These are phyloP conservation scores for Capronia epimyces DNA, from an alignment of 2,329 filamentous ascomycete genomes.

Conservation along the genomic window DNA sequence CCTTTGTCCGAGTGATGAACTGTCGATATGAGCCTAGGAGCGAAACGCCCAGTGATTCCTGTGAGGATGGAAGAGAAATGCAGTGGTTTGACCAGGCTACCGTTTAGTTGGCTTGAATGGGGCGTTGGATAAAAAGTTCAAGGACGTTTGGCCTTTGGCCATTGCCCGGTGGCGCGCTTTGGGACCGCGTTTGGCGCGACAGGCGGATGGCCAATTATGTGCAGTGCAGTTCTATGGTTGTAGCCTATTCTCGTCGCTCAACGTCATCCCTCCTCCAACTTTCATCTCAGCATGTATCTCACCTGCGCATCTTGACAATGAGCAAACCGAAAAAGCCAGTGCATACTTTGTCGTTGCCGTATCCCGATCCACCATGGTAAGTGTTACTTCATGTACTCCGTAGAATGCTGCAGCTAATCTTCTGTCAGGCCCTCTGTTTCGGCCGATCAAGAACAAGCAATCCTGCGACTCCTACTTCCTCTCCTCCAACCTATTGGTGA, in stretches of 20 bases:
- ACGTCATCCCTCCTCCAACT: neutral
- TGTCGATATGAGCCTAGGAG: neutral
- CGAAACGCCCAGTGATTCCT: neutral
- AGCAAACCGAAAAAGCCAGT: conserved; percentile 20
- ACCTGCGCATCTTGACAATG: conserved; percentile 3
- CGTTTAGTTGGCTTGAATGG: conserved; percentile 1
- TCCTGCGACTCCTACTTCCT: conserved; percentile 20
- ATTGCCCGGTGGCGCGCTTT: neutral
- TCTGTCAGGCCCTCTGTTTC: conserved; percentile 17
- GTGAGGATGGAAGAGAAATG: conserved; percentile 3
- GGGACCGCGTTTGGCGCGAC: conserved; percentile 8
- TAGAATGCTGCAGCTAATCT: conserved; percentile 3
- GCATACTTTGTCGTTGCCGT: conserved; percentile 21
- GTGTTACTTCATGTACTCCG: neutral
- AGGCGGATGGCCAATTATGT: neutral
- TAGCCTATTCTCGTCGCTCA: neutral
- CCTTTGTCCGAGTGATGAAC: neutral
- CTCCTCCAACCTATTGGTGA: conserved; percentile 36
- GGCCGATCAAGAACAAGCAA: conserved; percentile 14
- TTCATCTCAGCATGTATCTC: neutral
- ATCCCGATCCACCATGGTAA: conserved; percentile 24
- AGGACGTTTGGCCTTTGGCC: neutral
- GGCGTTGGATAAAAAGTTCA: neutral
- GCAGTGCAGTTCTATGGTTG: no score
- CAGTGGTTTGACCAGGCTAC: conserved; percentile 8